A percentile compares a stretch with the other conserved stretches of the same genome.
Conservation (phyloP, 2,329 filamentous ascomycete genomes). For the Curvularia sp. region DNA sequence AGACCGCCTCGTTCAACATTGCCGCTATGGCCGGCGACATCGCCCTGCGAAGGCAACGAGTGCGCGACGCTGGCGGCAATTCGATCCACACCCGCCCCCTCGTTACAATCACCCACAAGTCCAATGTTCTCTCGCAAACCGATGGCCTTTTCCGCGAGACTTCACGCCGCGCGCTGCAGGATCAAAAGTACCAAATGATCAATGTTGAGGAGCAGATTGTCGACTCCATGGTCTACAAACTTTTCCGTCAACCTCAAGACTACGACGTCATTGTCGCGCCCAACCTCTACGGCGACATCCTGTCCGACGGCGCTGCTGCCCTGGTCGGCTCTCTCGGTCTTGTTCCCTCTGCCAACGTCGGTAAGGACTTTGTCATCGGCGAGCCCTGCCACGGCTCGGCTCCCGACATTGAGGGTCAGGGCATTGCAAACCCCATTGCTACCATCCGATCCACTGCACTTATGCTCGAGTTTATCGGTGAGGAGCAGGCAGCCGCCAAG, state of each 20-base stretch:
- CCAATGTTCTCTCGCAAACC: slow-evolving; percentile 94
- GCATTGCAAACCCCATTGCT: slow-evolving; percentile 95
- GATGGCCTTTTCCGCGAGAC: slow-evolving; percentile 93
- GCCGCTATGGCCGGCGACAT: slow-evolving; percentile 94
- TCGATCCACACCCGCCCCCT: slow-evolving; percentile 73
- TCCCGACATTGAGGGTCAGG: slow-evolving; percentile 91
- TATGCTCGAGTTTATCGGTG: slow-evolving; percentile 95
- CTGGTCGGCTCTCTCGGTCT: slow-evolving; percentile 91
- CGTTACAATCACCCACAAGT: slow-evolving; percentile 98
- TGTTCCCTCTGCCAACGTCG: slow-evolving; percentile 94
- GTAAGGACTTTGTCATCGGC: slow-evolving; percentile 91
- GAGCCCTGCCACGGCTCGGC: slow-evolving; percentile 98
- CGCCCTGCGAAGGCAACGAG: slow-evolving; percentile 82
- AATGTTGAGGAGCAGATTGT: slow-evolving; percentile 96
- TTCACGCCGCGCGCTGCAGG: slow-evolving; percentile 74
- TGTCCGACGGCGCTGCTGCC: slow-evolving; percentile 93
- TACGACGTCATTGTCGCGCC: slow-evolving; percentile 99
- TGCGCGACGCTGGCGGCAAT: slow-evolving; percentile 66
- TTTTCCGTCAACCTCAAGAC: slow-evolving; percentile 91
- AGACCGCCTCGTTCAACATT: slow-evolving; percentile 84
- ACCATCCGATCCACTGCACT: slow-evolving; percentile 88
- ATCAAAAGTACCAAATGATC: slow-evolving; percentile 67
- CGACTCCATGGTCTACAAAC: slow-evolving; percentile 99
- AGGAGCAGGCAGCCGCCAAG: slow-evolving; percentile 83
- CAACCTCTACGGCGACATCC: slow-evolving; percentile 96